Base-by-base conservation (phyloP, 2,329 filamentous ascomycete genomes). In the Ophiosphaerella herpotricha region DNA sequence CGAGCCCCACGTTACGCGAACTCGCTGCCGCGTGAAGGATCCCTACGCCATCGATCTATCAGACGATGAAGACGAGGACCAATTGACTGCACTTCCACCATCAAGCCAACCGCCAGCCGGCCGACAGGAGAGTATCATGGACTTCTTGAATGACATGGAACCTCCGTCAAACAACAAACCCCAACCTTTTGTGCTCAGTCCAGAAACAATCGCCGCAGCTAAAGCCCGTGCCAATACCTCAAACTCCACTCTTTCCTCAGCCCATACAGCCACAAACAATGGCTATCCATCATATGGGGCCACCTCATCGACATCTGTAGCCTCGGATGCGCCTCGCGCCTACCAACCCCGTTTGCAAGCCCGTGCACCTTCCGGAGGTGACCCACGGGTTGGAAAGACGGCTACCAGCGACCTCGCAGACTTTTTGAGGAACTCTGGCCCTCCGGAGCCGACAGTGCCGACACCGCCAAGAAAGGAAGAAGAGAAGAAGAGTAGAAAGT, bases 31-130 rank as follows among this genome's bases (percentile, higher is more conserved):
- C 24, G 85, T 91, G 43, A 89, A 84, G 48, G 94, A 99, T 64
- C 94, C 93, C 0, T 97, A 97, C 60, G 90, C 91, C n/a, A 90
- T 97, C 56, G 92, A 97, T 66, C 78, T 73, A 4, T 72, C 74
- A 5, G 71, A 75, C 33, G 73, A 75, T 12, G 61, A 65, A 24
- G 61, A 67, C 8, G 86, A 85, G 1, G 78, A 84, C 26, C 69
- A 81, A 16, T 71, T 79, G 18, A 77, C 74, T 7, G 75, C 74
- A 12, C 74, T 81, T 46, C 77, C 78, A 2, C 72, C 71, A 13
- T 70, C 70, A 9, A 67, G 43, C 18, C 60, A 54, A 39, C 40
- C 48, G 26, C 26, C 37, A 23, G 37, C 43, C 39, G 44, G 54
- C 0, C 53, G 33, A 61, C 76, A 66, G 66, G 75, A 91, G 72